phyloP scores from a whole-genome alignment of 345 rosid genomes.

The Erodium maritimum region DNA sequence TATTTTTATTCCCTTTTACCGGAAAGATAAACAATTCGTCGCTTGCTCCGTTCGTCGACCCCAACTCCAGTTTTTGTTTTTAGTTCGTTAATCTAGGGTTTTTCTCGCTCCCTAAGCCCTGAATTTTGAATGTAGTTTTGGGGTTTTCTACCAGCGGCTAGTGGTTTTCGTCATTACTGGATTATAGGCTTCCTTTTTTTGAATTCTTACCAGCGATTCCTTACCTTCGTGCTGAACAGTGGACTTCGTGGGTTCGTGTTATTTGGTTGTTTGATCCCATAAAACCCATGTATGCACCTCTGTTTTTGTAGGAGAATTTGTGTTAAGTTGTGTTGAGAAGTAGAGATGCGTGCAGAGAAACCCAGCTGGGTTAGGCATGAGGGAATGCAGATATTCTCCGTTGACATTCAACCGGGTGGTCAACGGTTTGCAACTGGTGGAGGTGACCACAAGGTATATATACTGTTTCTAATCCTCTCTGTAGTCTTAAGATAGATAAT shows the following conservation, averaged over 20 bases:
- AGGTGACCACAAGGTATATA: constrained; percentile 91
- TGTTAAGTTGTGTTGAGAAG: not conserved
- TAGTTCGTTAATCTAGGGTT: not conserved
- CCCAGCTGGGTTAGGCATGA: constrained; percentile 94
- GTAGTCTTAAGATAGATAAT: no score
- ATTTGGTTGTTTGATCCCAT: not conserved
- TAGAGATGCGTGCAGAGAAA: constrained; percentile 88
- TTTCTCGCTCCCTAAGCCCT: not conserved
- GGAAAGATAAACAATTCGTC: no score
- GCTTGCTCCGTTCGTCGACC: not conserved
- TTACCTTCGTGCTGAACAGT: not conserved
- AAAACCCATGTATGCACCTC: no score
- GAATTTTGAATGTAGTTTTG: not conserved
- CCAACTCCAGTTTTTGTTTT: not conserved
- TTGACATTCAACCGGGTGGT: constrained; percentile 95
- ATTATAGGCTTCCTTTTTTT: no score
- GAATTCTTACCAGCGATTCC: no score
- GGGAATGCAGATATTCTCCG: constrained; percentile 93
- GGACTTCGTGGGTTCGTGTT: not conserved
- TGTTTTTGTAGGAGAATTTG: not conserved
- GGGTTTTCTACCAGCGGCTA: not conserved
- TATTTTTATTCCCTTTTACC: no score
- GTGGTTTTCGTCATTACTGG: not conserved
- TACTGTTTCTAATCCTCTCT: no score
- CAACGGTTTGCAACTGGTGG: constrained; percentile 96